Percentiles rank a stretch among this genome's conserved stretches.
Conservation (phyloP, 2,329 filamentous ascomycete species). For the Aspergillus uvarum region DNA sequence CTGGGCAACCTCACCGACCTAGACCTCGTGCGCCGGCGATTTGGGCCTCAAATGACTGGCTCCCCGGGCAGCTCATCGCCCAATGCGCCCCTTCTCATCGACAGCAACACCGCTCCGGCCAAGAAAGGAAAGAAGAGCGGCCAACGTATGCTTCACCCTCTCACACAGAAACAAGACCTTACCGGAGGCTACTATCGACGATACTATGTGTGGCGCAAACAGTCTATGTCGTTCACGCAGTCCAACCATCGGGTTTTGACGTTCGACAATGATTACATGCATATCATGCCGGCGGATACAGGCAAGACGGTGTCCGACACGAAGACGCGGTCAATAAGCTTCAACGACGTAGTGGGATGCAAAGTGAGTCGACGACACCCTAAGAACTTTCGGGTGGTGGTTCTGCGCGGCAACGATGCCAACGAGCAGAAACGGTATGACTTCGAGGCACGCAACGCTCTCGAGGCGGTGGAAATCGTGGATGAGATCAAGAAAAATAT, state of each 20-base stretch:
- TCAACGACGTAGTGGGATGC: slow-evolving; percentile 62
- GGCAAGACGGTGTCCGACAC: slow-evolving; percentile 55
- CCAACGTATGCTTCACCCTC: slow-evolving; percentile 45
- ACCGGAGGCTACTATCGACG: slow-evolving; percentile 57
- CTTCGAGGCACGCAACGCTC: slow-evolving; percentile 59
- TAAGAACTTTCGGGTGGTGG: slow-evolving; percentile 62
- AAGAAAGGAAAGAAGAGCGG: slow-evolving; percentile 47
- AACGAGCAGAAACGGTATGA: slow-evolving; percentile 66
- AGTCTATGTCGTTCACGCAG: slow-evolving; percentile 64
- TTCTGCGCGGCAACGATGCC: slow-evolving; percentile 61
- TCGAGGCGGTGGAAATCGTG: slow-evolving; percentile 63
- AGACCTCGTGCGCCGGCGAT: slow-evolving; percentile 62
- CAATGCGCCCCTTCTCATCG: slow-evolving; percentile 63
- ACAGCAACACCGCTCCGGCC: slow-evolving; percentile 32
- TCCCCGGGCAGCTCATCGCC: slow-evolving; percentile 63
- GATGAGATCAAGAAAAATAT: slow-evolving; percentile 63
- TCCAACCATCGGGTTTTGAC: slow-evolving; percentile 61
- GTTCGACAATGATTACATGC: slow-evolving; percentile 65
- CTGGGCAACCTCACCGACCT: slow-evolving; percentile 60
- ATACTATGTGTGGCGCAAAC: slow-evolving; percentile 64
- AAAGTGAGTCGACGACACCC: slow-evolving; percentile 65
- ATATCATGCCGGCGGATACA: slow-evolving; percentile 59
- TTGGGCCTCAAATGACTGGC: slow-evolving; percentile 58
- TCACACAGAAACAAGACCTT: slow-evolving; percentile 50
- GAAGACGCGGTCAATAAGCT: slow-evolving; percentile 63